Base-by-base conservation (phyloP, 805 yeast genomes). In the Starmerella geochares region DNA sequence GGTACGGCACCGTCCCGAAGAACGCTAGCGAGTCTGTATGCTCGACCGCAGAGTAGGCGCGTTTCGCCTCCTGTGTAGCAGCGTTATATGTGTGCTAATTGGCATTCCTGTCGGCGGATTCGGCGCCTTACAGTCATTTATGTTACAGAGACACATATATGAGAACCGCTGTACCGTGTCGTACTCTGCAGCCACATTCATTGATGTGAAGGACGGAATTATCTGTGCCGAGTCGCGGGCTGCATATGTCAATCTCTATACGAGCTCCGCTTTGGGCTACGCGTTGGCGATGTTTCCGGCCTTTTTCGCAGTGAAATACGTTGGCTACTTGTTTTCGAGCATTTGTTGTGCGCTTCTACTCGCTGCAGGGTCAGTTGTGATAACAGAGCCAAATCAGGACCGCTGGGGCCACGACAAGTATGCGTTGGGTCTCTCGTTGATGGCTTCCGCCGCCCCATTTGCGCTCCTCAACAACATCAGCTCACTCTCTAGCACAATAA, bases 91-190 rank as follows among this genome's bases (percentile, higher is more conserved):
- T 16, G 23, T 46, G 5, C 28, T 52, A 7, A 46, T 56, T 19
- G 60, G 60, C 13, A 16, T 53, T 7, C 62, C 62, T 1, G 51
- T 50, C 13, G 17, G 50, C 4, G 47, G 59, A 10, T 52, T 54
- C 39, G 50, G 56, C n/a, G 52, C 49, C 21, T 31, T 59, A 8
- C 58, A 57, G 45, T 52, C 53, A 33, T 53, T 49, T 32, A 44
- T 58, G 54, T 48, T 57, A 19, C 35, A 48, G 24, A 52, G 50
- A n/a, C 58, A 56, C 14, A 44, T 58, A 1, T 59, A 56, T 39
- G 55, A 56, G 29, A 59, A 55, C 19, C 54, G 52, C 4, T 59
- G 62, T 35, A 45, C 38, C 14, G 60, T 54, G 24, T 25, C 42
- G 14, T 32, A 31, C n/a, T 4, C 28, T 3, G 14, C 16, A 3